Conservation (phyloP, 1,284 basidiomycete genomes). For the Bjerkandera adusta region DNA sequence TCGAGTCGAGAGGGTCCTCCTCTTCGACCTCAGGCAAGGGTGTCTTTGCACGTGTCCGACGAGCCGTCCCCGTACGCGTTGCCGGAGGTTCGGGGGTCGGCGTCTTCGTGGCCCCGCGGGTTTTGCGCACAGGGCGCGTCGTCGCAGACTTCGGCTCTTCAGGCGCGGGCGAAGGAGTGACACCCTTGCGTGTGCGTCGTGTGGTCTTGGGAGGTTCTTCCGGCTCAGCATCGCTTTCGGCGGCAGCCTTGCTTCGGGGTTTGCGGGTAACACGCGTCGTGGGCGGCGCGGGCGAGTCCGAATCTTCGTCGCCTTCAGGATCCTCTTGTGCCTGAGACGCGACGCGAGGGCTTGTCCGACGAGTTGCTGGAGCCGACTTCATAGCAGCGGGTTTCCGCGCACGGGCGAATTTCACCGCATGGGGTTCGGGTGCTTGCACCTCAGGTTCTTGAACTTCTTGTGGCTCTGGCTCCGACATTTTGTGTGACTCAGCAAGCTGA, state of each 20-base stretch:
- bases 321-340: not conserved
- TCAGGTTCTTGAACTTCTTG: not conserved
- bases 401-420: slow-evolving; percentile 8
- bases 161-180: slow-evolving; percentile 18
- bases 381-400: slow-evolving; percentile 5
- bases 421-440: not conserved
- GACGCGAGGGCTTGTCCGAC: slow-evolving; percentile 8
- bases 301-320: not conserved
- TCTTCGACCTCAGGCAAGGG: slow-evolving; percentile 16
- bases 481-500: too few relatives aligned
- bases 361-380: slow-evolving; percentile 5
- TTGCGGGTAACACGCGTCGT: slow-evolving; percentile 16
- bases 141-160: slow-evolving; percentile 10
- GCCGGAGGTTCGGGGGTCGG: slow-evolving; percentile 18
- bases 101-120: slow-evolving; percentile 21
- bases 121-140: slow-evolving; percentile 15
- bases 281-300: slow-evolving; percentile 8
- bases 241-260: slow-evolving; percentile 9
- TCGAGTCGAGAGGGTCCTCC: slow-evolving; percentile 10
- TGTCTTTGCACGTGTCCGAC: slow-evolving; percentile 14
- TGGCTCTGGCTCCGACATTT: slow-evolving; percentile 11
- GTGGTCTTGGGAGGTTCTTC: slow-evolving; percentile 5
- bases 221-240: slow-evolving; percentile 14
- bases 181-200: slow-evolving; percentile 15
- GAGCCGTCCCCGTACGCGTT: slow-evolving; percentile 1